phyloP scores from a whole-genome alignment of 306 rosid species.

The Ziziphus jujuba region DNA sequence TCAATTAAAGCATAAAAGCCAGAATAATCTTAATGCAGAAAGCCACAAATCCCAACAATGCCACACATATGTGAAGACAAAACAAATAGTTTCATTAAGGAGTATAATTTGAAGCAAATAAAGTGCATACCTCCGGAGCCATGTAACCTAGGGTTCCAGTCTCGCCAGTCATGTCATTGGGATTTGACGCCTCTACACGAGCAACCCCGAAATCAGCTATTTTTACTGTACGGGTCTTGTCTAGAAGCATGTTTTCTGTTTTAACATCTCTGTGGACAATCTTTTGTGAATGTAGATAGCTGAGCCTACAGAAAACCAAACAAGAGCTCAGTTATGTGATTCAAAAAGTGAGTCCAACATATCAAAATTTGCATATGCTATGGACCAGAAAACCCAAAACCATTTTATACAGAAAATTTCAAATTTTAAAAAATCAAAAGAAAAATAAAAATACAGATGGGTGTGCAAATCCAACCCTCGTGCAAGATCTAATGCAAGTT shows the following conservation, averaged over 20 bases:
- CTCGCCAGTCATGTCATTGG: conserved; percentile 99
- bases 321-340: conserved; percentile 5
- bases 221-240: conserved; percentile 84
- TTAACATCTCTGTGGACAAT: conserved; percentile 98
- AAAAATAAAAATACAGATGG: conserved; percentile 32
- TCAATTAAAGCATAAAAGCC: conserved; percentile 1
- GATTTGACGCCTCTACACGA: conserved; percentile 97
- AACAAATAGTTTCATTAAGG: neutral
- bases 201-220: conserved; percentile 99
- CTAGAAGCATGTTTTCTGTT: conserved; percentile 98
- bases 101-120: conserved; percentile 16
- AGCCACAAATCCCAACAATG: conserved; percentile 1
- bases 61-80: conserved; percentile 9
- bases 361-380: conserved; percentile 2
- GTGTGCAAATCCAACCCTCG: conserved; percentile 73
- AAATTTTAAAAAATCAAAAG: conserved; percentile 5
- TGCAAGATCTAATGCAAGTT: conserved; percentile 96
- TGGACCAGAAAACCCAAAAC: neutral
- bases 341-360: conserved; percentile 26
- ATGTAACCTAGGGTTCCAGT: conserved; percentile 93
- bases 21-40: neutral
- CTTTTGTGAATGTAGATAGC: conserved; percentile 87
- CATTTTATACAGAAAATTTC: neutral
- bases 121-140: conserved; percentile 93
- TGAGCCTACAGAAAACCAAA: conserved; percentile 57